phyloP scores from a whole-genome alignment of 176 grass and related monocot species.

The Rhynchospora breviuscula region DNA sequence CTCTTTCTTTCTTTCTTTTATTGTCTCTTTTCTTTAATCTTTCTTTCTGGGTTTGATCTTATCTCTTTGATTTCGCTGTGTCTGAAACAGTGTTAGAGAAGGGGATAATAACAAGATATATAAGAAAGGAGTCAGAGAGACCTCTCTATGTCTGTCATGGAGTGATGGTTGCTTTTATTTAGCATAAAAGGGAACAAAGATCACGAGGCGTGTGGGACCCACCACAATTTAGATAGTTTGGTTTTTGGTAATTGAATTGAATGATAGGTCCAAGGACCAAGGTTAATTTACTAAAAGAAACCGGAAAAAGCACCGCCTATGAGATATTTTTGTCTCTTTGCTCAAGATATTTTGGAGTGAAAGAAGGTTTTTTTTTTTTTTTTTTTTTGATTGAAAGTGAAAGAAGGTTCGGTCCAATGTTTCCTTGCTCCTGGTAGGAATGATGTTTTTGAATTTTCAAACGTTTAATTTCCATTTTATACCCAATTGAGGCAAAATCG shows the following conservation, averaged over 20 bases:
- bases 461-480: not conserved
- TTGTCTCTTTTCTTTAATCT: not conserved
- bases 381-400: no score
- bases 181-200: not conserved
- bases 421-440: not conserved
- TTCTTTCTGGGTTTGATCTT: not conserved
- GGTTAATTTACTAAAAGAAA: not conserved
- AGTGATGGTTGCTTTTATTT: not conserved
- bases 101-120: no score
- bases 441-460: not conserved
- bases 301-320: not conserved
- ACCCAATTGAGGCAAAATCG: no score
- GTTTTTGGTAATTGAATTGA: not conserved
- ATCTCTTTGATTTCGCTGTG: not conserved
- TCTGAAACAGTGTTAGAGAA: no score
- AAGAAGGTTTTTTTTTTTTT: no score
- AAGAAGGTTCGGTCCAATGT: not conserved
- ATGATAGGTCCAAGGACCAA: not conserved
- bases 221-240: not conserved
- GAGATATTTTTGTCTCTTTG: not conserved
- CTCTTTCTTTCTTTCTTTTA: not conserved
- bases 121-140: no score
- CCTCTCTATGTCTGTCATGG: no score
- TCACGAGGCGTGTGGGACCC: slow-evolving; percentile 9
- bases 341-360: no score